Conservation (phyloP, 108 stramenopile species). For the Conticribra guillardii region DNA sequence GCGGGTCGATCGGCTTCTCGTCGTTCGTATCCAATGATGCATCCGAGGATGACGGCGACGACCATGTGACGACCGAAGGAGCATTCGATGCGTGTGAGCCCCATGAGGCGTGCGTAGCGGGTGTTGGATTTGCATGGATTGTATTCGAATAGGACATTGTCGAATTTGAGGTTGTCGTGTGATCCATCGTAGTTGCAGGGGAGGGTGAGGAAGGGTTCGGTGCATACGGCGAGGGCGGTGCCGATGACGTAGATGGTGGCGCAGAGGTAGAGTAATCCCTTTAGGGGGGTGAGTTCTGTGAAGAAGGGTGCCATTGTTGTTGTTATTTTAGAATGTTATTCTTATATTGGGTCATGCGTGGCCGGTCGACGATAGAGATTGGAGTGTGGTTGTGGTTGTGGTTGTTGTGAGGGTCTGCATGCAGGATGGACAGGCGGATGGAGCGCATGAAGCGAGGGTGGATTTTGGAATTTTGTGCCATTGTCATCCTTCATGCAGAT, state of each 20-base stretch:
- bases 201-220: conserved; percentile 26
- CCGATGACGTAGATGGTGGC: conserved; percentile 15
- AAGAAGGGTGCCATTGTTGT: conserved; percentile 27
- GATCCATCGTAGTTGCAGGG: conserved; percentile 17
- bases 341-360: too few species aligned
- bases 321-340: too few species aligned
- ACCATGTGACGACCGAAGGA: conserved; percentile 71
- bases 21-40: conserved; percentile 86
- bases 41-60: conserved; percentile 61
- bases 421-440: too few species aligned
- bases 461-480: too few species aligned
- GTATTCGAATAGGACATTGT: conserved; percentile 61
- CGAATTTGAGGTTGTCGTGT: conserved; percentile 27
- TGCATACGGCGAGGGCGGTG: conserved; percentile 23
- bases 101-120: conserved; percentile 52
- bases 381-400: too few species aligned
- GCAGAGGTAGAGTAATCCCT: conserved; percentile 16
- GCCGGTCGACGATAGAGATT: too few species aligned
- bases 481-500: too few species aligned
- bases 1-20: conserved; percentile 90
- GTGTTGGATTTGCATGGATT: conserved; percentile 52
- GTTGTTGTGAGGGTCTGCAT: too few species aligned
- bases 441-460: too few species aligned
- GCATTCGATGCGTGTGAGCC: conserved; percentile 72
- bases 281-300: conserved; percentile 17